Conservation (phyloP, 2,329 filamentous ascomycete genomes). For the Penicillium sp. region DNA sequence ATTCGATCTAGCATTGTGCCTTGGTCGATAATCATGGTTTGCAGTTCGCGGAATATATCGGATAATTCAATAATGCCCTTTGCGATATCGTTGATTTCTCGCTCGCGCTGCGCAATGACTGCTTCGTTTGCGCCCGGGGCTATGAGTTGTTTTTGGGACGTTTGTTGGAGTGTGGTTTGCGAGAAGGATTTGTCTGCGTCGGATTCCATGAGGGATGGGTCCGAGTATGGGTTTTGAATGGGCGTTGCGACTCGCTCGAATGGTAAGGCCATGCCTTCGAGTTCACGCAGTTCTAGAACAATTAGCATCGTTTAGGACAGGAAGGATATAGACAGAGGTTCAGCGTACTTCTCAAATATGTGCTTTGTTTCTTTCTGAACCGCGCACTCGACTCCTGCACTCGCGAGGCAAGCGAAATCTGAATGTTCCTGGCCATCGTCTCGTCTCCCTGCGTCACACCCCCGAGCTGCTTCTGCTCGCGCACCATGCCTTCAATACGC, state of each 20-base stretch:
- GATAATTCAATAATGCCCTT: slow-evolving; percentile 96
- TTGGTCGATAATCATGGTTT: slow-evolving; percentile 91
- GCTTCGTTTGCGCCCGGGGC: slow-evolving; percentile 67
- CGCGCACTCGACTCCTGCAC: slow-evolving; percentile 88
- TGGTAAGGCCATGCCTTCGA: slow-evolving; percentile 59
- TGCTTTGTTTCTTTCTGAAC: slow-evolving; percentile 96
- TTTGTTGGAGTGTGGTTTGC: slow-evolving; percentile 80
- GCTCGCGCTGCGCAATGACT: slow-evolving; percentile 84
- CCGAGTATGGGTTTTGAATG: slow-evolving; percentile 64
- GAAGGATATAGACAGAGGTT: not conserved
- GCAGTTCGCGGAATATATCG: slow-evolving; percentile 93
- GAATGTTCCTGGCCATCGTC: slow-evolving; percentile 93
- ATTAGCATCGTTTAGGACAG: slow-evolving; percentile 2
- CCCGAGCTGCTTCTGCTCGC: slow-evolving; percentile 67
- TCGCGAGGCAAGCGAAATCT: slow-evolving; percentile 80
- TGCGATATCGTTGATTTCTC: slow-evolving; percentile 95
- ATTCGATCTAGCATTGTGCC: slow-evolving; percentile 89
- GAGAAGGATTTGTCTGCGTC: slow-evolving; percentile 91
- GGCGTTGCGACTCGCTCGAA: slow-evolving; percentile 49
- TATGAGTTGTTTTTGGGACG: slow-evolving; percentile 48
- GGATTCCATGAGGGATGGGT: slow-evolving; percentile 87
- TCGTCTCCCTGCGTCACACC: slow-evolving; percentile 78
- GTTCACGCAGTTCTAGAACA: slow-evolving; percentile 64
- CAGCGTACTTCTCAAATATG: slow-evolving; percentile 80
- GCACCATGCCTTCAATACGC: slow-evolving; percentile 80